Conservation (phyloP, 1,139 yeast species). For the Taphrina pruni region DNA sequence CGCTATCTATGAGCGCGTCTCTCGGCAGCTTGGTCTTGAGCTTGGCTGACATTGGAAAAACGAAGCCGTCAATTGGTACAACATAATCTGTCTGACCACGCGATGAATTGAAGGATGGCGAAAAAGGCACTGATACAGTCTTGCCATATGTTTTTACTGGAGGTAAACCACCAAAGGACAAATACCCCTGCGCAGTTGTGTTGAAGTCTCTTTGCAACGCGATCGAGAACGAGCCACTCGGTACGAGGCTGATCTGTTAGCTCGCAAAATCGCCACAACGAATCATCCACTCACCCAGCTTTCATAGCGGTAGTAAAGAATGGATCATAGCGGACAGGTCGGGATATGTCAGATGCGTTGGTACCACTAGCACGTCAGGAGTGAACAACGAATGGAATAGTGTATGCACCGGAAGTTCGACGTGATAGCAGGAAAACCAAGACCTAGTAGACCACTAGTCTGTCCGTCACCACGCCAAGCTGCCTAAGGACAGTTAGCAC, state of each 20-base stretch:
- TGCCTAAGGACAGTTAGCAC: neutral
- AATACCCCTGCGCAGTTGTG: constrained; percentile 5
- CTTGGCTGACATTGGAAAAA: constrained; percentile 13
- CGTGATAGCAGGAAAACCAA: constrained; percentile 18
- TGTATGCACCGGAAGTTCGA: constrained; percentile 12
- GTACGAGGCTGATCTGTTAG: constrained; percentile 2
- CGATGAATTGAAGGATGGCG: neutral
- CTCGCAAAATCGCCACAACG: neutral
- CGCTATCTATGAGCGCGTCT: constrained; percentile 25
- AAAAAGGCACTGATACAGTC: neutral
- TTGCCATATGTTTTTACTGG: constrained; percentile 22
- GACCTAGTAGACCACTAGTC: constrained; percentile 35
- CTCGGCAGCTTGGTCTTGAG: neutral
- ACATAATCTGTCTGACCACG: constrained; percentile 20
- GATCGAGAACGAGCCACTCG: constrained; percentile 9
- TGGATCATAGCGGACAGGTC: constrained; percentile 14
- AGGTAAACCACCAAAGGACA: constrained; percentile 22
- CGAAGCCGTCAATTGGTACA: constrained; percentile 21
- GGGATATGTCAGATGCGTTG: neutral
- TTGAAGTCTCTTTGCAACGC: constrained; percentile 11
- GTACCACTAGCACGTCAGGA: constrained; percentile 3
- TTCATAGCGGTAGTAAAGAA: constrained; percentile 18
- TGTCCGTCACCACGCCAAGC: constrained; percentile 25
- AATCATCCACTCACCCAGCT: neutral
- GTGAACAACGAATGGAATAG: neutral